Evolutionary conservation across 2,329 filamentous ascomycete genomes (phyloP).

Genomic region (Pseudocercospora fuligena): DNA sequence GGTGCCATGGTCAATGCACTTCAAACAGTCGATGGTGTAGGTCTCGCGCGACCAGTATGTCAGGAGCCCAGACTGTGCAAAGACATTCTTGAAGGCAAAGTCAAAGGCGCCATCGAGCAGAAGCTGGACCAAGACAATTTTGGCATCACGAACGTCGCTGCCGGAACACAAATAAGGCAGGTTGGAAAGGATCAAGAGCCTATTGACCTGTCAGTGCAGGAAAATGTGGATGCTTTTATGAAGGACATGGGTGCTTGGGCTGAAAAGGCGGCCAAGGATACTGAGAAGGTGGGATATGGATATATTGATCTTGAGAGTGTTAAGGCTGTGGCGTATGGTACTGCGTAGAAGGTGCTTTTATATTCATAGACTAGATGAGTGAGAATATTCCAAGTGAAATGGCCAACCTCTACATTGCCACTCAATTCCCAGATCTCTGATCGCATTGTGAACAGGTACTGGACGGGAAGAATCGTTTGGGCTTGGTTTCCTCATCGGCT

Average conservation of each 20-base stretch:
- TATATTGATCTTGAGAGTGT: conserved; percentile 48
- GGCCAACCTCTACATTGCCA: background rate
- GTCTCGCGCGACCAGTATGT: conserved; percentile 59
- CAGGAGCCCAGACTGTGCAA: conserved; percentile 56
- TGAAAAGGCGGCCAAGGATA: conserved; percentile 31
- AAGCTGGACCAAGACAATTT: conserved; percentile 58
- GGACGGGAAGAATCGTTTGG: too few species aligned
- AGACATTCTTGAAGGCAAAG: conserved; percentile 53
- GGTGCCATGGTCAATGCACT: conserved; percentile 64
- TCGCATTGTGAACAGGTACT: too few species aligned
- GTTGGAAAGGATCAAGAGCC: conserved; percentile 59
- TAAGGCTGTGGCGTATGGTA: conserved; percentile 45
- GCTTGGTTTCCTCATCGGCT: background rate
- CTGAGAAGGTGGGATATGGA: conserved; percentile 29
- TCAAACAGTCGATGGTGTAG: conserved; percentile 62
- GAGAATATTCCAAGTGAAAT: background rate
- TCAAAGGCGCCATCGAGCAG: conserved; percentile 54
- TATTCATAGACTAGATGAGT: background rate
- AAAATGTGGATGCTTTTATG: conserved; percentile 54
- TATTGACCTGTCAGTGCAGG: conserved; percentile 56
- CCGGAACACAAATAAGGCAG: conserved; percentile 58
- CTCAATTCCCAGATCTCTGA: background rate
- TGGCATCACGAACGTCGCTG: conserved; percentile 51
- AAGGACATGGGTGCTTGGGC: conserved; percentile 55
- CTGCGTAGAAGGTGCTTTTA: conserved; percentile 2